Conservation (phyloP, 1,284 basidiomycete genomes). For the Heterobasidion parviporum region DNA sequence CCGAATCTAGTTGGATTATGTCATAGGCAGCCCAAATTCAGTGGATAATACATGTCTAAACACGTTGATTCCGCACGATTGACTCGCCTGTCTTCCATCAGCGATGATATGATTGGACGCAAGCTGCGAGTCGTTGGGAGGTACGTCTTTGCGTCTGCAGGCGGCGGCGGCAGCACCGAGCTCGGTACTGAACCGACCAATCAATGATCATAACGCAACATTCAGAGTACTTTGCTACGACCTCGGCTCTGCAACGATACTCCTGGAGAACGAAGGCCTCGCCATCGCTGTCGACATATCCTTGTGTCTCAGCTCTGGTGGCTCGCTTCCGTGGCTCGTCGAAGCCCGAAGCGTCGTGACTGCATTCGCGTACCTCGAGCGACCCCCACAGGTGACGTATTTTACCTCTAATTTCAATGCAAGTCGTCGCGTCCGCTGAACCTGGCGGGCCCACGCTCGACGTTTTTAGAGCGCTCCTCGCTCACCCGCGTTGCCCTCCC, state of each 20-base stretch:
- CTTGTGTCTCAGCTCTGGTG: too few relatives aligned
- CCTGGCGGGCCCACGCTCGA: not conserved
- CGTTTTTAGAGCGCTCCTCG: not conserved
- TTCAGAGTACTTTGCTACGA: constrained; percentile 10
- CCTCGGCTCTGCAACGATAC: constrained; percentile 4
- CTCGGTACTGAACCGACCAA: not conserved
- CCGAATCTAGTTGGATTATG: too few relatives aligned
- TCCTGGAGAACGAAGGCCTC: constrained; percentile 7
- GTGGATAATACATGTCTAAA: constrained; percentile 5
- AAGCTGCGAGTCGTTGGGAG: constrained; percentile 12
- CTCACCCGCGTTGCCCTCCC: not conserved
- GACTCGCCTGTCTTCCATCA: constrained; percentile 6
- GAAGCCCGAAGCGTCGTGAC: constrained; percentile 10
- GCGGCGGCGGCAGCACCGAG: not conserved
- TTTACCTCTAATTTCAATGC: not conserved
- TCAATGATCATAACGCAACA: not conserved
- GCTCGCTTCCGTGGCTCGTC: constrained; percentile 6
- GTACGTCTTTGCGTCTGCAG: constrained; percentile 3
- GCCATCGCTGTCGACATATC: not conserved
- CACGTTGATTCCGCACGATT: constrained; percentile 10
- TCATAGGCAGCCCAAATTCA: too few relatives aligned
- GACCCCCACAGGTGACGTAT: not conserved
- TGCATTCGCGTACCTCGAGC: constrained; percentile 11
- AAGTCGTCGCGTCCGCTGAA: not conserved
- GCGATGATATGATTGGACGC: constrained; percentile 9